Percentiles rank a stretch among this genome's conserved stretches.
Evolutionary conservation across 208 protist genomes (phyloP).

Genomic region (Crithidia acanthocephali): DNA sequence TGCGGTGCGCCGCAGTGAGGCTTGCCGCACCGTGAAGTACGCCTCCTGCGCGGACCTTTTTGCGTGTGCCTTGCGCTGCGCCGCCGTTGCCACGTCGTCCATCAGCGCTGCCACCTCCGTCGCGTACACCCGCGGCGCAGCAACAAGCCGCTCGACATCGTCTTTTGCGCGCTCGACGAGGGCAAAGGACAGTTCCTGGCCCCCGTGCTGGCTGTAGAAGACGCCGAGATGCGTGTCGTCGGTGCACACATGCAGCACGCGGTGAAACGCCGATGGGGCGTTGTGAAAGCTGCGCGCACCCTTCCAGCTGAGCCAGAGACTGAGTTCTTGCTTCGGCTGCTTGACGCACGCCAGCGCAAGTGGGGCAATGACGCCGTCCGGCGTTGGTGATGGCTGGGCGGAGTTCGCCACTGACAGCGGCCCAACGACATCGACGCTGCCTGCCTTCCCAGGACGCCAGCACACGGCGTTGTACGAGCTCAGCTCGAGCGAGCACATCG

Average conservation of each 20-base stretch:
- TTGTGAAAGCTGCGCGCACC: slow-evolving; percentile 19
- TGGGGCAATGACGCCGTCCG: not conserved
- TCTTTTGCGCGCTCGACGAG: slow-evolving; percentile 6
- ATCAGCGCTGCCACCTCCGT: slow-evolving; percentile 17
- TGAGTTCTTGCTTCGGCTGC: slow-evolving; percentile 23
- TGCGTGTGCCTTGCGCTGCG: not conserved
- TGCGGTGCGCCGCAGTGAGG: slow-evolving; percentile 39
- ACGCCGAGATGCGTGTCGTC: slow-evolving; percentile 17
- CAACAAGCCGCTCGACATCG: not conserved
- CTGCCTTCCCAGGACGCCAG: slow-evolving; percentile 22
- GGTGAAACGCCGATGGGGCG: not conserved
- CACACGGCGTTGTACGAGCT: slow-evolving; percentile 27
- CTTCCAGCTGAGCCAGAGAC: slow-evolving; percentile 28
- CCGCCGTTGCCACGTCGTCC: not conserved
- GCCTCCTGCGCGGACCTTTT: not conserved
- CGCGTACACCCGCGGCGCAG: not conserved
- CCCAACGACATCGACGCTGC: slow-evolving; percentile 17
- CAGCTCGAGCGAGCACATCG: slow-evolving; percentile 19
- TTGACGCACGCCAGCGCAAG: slow-evolving; percentile 24
- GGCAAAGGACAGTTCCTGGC: slow-evolving; percentile 21
- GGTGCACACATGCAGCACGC: slow-evolving; percentile 28
- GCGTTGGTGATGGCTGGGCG: not conserved
- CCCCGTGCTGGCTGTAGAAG: slow-evolving; percentile 23
- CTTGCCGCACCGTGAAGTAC: slow-evolving; percentile 36
- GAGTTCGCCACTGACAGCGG: not conserved